A percentile compares a stretch with the other conserved stretches of the same genome.
Evolutionary conservation across 2,329 filamentous ascomycete genomes (phyloP).

Genomic region (Grosmannia penicillata): DNA sequence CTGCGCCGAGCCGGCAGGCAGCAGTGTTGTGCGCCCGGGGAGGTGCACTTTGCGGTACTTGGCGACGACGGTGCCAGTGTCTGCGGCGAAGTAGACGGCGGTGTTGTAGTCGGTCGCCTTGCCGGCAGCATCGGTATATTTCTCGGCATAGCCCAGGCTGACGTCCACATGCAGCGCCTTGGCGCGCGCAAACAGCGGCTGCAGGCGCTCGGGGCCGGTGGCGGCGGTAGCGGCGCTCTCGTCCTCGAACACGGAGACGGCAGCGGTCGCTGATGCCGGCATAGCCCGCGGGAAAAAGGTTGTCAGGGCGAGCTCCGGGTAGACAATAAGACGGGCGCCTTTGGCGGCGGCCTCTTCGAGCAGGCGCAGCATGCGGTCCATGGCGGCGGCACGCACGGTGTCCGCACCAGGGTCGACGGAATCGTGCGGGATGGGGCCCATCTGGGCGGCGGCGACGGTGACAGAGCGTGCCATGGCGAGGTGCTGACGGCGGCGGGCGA

Average conservation of each 20-base stretch:
- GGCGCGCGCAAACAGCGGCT: constrained; percentile 33
- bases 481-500: not conserved
- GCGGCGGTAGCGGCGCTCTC: constrained; percentile 19
- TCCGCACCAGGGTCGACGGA: constrained; percentile 13
- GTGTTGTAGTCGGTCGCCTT: constrained; percentile 30
- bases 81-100: constrained; percentile 33
- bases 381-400: constrained; percentile 24
- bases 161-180: constrained; percentile 32
- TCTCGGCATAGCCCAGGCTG: constrained; percentile 36
- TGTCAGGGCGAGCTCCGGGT: constrained; percentile 38
- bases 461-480: constrained; percentile 7
- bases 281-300: constrained; percentile 41
- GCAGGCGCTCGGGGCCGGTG: constrained; percentile 28
- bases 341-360: constrained; percentile 28
- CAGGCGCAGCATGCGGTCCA: constrained; percentile 33
- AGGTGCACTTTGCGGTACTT: constrained; percentile 43
- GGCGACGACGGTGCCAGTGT: constrained; percentile 23
- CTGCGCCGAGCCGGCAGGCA: constrained; percentile 30
- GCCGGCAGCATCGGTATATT: constrained; percentile 17
- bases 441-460: constrained; percentile 36
- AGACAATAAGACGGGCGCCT: constrained; percentile 33
- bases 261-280: constrained; percentile 25
- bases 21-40: constrained; percentile 36
- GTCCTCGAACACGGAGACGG: constrained; percentile 34
- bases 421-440: constrained; percentile 27